phyloP scores from a whole-genome alignment of 352 stramenopile genomes.

The Phytopythium chamaehyphon region DNA sequence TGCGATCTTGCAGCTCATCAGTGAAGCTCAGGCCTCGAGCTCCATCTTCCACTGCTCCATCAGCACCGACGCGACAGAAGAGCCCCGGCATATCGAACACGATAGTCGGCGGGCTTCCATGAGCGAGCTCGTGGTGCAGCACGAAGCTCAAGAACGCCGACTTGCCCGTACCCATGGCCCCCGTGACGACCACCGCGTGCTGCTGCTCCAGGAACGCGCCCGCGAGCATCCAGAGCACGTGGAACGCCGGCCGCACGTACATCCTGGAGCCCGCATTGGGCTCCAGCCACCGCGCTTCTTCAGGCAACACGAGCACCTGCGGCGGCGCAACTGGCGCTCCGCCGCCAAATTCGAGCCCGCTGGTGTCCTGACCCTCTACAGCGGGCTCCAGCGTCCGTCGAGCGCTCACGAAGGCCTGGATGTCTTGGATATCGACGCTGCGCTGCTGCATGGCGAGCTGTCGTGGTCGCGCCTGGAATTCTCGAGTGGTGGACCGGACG shows the following conservation, averaged over 20 bases:
- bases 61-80: slow-evolving; percentile 20
- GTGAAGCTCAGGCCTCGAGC: slow-evolving; percentile 19
- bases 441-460: background rate
- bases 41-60: slow-evolving; percentile 19
- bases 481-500: background rate
- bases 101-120: slow-evolving; percentile 16
- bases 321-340: background rate
- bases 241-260: slow-evolving; percentile 25
- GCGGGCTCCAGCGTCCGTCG: background rate
- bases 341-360: slow-evolving; percentile 2
- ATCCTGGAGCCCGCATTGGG: slow-evolving; percentile 5
- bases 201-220: slow-evolving; percentile 23
- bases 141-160: slow-evolving; percentile 36
- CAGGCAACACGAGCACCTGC: slow-evolving; percentile 5
- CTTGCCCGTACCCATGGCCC: slow-evolving; percentile 32
- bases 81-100: slow-evolving; percentile 24
- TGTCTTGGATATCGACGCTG: background rate
- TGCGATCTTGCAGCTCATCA: slow-evolving; percentile 13
- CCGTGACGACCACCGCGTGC: slow-evolving; percentile 20
- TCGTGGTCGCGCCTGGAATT: background rate
- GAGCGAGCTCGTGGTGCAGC: slow-evolving; percentile 13
- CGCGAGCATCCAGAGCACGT: slow-evolving; percentile 17
- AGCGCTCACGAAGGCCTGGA: background rate
- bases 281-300: slow-evolving; percentile 2
- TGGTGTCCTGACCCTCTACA: background rate